Base-by-base conservation (phyloP, 495 filamentous ascomycete genomes). In the Penicillium bialowiezense region DNA sequence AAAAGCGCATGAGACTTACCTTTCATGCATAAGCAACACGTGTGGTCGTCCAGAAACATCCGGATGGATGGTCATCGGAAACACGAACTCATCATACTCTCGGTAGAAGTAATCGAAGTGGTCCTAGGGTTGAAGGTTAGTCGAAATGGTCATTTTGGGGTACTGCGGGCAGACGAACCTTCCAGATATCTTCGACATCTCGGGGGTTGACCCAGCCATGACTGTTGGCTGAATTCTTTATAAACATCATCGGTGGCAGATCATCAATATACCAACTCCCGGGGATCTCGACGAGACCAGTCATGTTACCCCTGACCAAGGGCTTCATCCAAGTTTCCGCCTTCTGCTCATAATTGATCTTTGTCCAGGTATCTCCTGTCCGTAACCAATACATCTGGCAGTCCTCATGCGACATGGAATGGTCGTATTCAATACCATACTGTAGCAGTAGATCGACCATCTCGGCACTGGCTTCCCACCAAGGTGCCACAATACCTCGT, bases 51-150 rank as follows among this genome's bases (percentile, higher is more conserved):
- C 84, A 44, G 73, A 78, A 9, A 88, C 82, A 61, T 88, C 81
- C 0, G 85, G 85, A 63, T 88, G 85, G 21, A 86, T 82, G 3
- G 79, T 84, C 67, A 87, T 85, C 0, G 84, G 83, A 52, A 87
- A 88, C 48, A 85, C 72, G 49, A 87, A 87, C 28, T 80, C 80
- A 43, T 87, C 84, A 57, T 86, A 86, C 60, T 87, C 81, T 7
- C 80, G 65, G 54, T 86, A 86, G 52, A 85, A 84, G 59, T 84
- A 87, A 55, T 86, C 83, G 46, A 86, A 87, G 50, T 87, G 83
- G 44, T 85, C 82, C 64, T 72, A 12, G 13, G 19, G 2, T 1
- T 26, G 23, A 4, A 26, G 23, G 23, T 26, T 8, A 26, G 23
- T 8, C 4, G 8, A 26, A 26, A 26, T 26, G 23, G 23, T 8